These are phyloP conservation scores for Ilex paraguariensis DNA, from an alignment of 305 asterid species.

Conservation along the genomic window DNA sequence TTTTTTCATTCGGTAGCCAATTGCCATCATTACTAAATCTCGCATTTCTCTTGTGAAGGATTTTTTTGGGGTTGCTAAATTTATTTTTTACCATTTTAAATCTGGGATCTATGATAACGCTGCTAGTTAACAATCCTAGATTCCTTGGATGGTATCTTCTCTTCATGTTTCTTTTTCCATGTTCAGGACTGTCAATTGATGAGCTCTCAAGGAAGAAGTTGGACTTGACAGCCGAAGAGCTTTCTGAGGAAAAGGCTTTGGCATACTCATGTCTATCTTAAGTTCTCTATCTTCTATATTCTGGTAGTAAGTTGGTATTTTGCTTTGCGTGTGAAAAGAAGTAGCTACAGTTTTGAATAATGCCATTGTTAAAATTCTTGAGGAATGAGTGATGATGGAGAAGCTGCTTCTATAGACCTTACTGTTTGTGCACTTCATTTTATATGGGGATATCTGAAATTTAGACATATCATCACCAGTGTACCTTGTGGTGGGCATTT, in stretches of 20 bases:
- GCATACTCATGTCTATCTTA: conserved; percentile 3
- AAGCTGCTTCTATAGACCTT: neutral
- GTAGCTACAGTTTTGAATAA: neutral
- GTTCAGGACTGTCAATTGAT: neutral
- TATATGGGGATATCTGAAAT: too few relatives aligned
- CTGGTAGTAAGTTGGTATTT: neutral
- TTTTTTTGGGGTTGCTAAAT: too few relatives aligned
- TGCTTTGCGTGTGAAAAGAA: neutral
- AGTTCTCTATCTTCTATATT: neutral
- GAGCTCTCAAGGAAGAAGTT: conserved; percentile 5
- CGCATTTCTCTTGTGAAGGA: too few relatives aligned
- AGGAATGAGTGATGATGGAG: neutral
- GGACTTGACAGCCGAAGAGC: conserved; percentile 4
- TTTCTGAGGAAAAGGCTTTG: conserved; percentile 2
- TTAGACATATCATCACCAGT: too few relatives aligned
- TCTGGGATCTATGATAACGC: too few relatives aligned
- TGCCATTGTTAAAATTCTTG: neutral
- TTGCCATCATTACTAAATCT: too few relatives aligned
- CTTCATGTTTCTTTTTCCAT: neutral
- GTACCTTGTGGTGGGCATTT: too few relatives aligned
- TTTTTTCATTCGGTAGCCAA: too few relatives aligned
- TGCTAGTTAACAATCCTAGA: too few relatives aligned
- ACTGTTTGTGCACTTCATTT: neutral
- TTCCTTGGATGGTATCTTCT: neutral
- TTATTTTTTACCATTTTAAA: too few relatives aligned